A percentile compares a stretch with the other conserved stretches of the same genome.
These are phyloP conservation scores for Euphorbia pulcherrima DNA, from an alignment of 345 rosid species.

Conservation along the genomic window DNA sequence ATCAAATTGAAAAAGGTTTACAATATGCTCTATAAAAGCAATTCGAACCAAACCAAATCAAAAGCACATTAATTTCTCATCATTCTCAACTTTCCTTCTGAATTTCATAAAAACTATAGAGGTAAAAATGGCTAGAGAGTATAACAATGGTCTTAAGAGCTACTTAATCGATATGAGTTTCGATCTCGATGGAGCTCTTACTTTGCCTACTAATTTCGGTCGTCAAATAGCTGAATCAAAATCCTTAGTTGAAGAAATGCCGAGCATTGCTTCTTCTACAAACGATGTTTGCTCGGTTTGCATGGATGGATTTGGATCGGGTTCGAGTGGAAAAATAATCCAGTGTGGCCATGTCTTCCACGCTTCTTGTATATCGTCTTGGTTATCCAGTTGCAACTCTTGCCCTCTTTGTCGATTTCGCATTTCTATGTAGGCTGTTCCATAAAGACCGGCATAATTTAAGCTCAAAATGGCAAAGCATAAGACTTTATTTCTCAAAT, in stretches of 20 bases:
- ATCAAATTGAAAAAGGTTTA: too few relatives aligned
- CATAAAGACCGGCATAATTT: too few relatives aligned
- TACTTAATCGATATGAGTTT: conserved; percentile 18
- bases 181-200: conserved; percentile 30
- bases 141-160: neutral
- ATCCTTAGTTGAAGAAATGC: conserved; percentile 13
- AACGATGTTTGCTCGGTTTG: conserved; percentile 27
- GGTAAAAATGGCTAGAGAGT: neutral
- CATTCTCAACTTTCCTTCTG: neutral
- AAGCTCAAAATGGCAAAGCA: too few relatives aligned
- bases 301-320: conserved; percentile 23
- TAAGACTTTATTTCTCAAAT: too few relatives aligned
- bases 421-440: conserved; percentile 10
- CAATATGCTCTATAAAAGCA: neutral
- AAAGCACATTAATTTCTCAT: neutral
- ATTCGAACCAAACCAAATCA: too few relatives aligned
- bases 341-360: conserved; percentile 37
- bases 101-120: too few relatives aligned
- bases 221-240: neutral
- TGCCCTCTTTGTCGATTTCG: conserved; percentile 35
- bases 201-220: neutral
- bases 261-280: conserved; percentile 1
- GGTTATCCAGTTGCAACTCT: conserved; percentile 25
- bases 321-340: conserved; percentile 13
- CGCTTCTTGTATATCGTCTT: conserved; percentile 26